These are phyloP conservation scores for Petasospora fabianii DNA, from an alignment of 1,139 yeast genomes.

Conservation along the genomic window DNA sequence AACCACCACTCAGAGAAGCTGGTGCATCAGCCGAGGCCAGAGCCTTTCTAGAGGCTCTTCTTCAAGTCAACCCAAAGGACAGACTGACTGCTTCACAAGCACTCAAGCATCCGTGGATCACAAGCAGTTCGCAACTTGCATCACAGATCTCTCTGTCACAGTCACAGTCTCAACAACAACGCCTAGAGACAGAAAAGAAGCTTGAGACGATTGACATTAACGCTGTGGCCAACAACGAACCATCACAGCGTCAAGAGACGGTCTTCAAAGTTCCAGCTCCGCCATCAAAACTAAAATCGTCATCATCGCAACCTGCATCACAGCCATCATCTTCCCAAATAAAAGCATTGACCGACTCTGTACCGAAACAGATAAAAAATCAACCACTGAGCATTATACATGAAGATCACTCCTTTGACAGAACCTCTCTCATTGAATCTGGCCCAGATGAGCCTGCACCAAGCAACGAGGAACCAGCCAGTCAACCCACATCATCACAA, in stretches of 20 bases:
- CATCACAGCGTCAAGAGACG: slow-evolving; percentile 11
- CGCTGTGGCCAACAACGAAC: neutral
- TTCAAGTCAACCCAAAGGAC: slow-evolving; percentile 69
- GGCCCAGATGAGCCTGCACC: slow-evolving; percentile 1
- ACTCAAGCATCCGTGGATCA: slow-evolving; percentile 57
- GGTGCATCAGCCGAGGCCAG: slow-evolving; percentile 63
- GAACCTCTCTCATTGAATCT: slow-evolving; percentile 19
- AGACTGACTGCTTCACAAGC: slow-evolving; percentile 75
- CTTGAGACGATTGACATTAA: slow-evolving; percentile 6
- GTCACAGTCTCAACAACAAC: slow-evolving; percentile 64
- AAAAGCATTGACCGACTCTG: too few relatives aligned
- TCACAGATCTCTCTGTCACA: slow-evolving; percentile 63
- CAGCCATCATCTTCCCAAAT: too few relatives aligned
- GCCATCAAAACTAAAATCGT: neutral
- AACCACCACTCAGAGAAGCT: slow-evolving; percentile 68
- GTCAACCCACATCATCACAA: slow-evolving; percentile 1
- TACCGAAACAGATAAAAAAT: neutral
- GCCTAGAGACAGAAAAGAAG: slow-evolving; percentile 42
- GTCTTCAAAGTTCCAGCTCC: slow-evolving; percentile 33
- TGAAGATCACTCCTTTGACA: slow-evolving; percentile 21
- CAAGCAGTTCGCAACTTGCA: slow-evolving; percentile 18
- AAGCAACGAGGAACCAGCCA: neutral
- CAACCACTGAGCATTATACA: slow-evolving; percentile 3
- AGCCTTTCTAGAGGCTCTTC: slow-evolving; percentile 61
- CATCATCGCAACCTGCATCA: slow-evolving; percentile 2